Evolutionary conservation across 2,329 filamentous ascomycete genomes (phyloP).

Genomic region (Cladosporium sp.): DNA sequence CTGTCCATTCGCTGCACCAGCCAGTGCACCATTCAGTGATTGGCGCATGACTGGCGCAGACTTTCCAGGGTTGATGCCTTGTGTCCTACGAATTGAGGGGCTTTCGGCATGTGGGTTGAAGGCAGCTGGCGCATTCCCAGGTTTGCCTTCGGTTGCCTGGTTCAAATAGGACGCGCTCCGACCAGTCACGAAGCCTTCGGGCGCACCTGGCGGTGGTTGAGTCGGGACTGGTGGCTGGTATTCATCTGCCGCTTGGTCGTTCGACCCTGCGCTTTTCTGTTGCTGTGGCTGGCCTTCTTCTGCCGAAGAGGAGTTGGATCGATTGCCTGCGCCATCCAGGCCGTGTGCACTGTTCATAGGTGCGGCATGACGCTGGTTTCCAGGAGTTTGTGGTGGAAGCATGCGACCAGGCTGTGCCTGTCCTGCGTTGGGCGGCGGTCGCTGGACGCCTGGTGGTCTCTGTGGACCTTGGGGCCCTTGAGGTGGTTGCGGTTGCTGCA

Average conservation of each 20-base stretch:
- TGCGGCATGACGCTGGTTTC: constrained; percentile 18
- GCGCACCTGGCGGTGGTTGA: constrained; percentile 25
- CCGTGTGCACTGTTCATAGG: background rate
- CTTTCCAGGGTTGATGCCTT: constrained; percentile 73
- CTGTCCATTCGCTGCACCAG: constrained; percentile 9
- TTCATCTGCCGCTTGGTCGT: constrained; percentile 11
- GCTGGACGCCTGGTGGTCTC: constrained; percentile 17
- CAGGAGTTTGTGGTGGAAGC: constrained; percentile 25
- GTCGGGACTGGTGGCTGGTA: constrained; percentile 19
- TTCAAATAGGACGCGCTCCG: constrained; percentile 38
- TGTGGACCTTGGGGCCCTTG: constrained; percentile 20
- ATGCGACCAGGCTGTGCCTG: constrained; percentile 20
- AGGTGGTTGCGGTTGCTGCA: constrained; percentile 20
- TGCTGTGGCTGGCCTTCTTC: constrained; percentile 12
- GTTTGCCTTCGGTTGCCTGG: constrained; percentile 26
- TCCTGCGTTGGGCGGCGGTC: constrained; percentile 17
- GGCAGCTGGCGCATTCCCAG: constrained; percentile 27
- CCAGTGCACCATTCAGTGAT: constrained; percentile 9
- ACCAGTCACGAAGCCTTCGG: constrained; percentile 42
- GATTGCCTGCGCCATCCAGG: constrained; percentile 17
- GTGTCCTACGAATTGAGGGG: constrained; percentile 82
- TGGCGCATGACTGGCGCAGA: constrained; percentile 64
- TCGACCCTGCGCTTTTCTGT: constrained; percentile 2
- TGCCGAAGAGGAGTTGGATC: constrained; percentile 28
- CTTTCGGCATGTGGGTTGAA: constrained; percentile 47